Conservation (phyloP, 441 rosid genomes). For the Iberis amara region DNA sequence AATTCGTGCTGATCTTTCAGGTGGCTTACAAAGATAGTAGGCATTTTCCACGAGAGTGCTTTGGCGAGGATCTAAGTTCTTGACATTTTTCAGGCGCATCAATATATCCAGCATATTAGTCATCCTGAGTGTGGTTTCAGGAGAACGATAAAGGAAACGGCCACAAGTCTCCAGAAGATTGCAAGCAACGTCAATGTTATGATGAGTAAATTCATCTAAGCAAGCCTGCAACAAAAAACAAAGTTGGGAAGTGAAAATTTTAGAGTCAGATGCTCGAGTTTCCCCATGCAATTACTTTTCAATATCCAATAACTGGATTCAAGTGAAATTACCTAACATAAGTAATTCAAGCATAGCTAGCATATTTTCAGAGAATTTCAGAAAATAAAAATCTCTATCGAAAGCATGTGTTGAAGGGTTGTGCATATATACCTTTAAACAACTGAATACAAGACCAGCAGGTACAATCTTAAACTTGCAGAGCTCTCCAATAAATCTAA, state of each 20-base stretch:
- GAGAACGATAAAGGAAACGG: conserved; percentile 94
- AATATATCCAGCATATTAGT: conserved; percentile 97
- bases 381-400: conserved; percentile 13
- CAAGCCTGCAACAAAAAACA: conserved; percentile 59
- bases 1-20: conserved; percentile 94
- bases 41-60: conserved; percentile 99
- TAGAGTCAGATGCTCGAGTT: conserved; percentile 15
- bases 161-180: conserved; percentile 99
- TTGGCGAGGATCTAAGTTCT: conserved; percentile 97
- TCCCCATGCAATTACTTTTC: neutral
- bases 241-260: conserved; percentile 19
- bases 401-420: conserved; percentile 11
- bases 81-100: conserved; percentile 99
- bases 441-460: conserved; percentile 78
- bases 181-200: conserved; percentile 98
- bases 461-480: conserved; percentile 93
- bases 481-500: conserved; percentile 95
- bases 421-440: conserved; percentile 71
- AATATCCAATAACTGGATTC: conserved; percentile 4
- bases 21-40: conserved; percentile 97
- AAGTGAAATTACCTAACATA: conserved; percentile 10
- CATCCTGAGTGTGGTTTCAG: conserved; percentile 92
- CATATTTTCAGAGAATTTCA: conserved; percentile 17
- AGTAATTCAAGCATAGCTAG: neutral
- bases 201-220: conserved; percentile 97